Base-by-base conservation (phyloP, 495 filamentous ascomycete species). In the Aspergillus cavernicola region DNA sequence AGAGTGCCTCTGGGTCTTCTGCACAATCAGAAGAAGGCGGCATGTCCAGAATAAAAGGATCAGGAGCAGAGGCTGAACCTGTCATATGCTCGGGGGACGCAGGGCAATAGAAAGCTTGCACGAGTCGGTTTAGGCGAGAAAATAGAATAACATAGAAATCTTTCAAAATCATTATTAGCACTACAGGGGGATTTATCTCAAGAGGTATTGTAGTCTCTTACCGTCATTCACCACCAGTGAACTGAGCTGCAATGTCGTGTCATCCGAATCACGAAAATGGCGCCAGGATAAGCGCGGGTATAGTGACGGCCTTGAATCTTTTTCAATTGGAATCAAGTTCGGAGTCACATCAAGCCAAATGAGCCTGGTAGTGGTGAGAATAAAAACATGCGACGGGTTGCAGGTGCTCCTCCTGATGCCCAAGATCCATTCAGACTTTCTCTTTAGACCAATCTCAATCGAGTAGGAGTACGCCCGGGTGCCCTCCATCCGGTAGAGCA, bases 351-450 rank as follows among this genome's bases (percentile, higher is more conserved):
- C 68, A 38, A 76, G 61, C 65, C 70, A 76, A 10, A 75, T 63
- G 6, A 80, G 57, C 19, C 70, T 65, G 19, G 59, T 62, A 6
- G 73, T 80, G 7, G 82, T 87, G 37, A 83, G 65, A 23, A 87
- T 62, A 56, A 80, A 85, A 11, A 82, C 63, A 20, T 83, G 75
- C 7, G 73, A 74, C 4, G 55, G 45, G 41, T 78, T 67, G n/a
- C 66, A 60, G 16, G 68, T 56, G 43, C 75, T 81, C 44, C 70
- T 62, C 29, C 73, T 72, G 13, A 82, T 47, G 44, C 78, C 77
- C 19, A 87, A 55, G n/a, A 87, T 79, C 69, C 76, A 79, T 57
- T 80, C 76, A 2, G 66, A 69, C 36, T 64, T 61, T 35, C 58
- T 65, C 23, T 57, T 50, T 45, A 74, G 54, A 18, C 62, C 59